Percentiles rank a stretch among this genome's conserved stretches.
These are phyloP conservation scores for Metschnikowia proteae DNA, from an alignment of 805 yeast genomes.

Conservation along the genomic window DNA sequence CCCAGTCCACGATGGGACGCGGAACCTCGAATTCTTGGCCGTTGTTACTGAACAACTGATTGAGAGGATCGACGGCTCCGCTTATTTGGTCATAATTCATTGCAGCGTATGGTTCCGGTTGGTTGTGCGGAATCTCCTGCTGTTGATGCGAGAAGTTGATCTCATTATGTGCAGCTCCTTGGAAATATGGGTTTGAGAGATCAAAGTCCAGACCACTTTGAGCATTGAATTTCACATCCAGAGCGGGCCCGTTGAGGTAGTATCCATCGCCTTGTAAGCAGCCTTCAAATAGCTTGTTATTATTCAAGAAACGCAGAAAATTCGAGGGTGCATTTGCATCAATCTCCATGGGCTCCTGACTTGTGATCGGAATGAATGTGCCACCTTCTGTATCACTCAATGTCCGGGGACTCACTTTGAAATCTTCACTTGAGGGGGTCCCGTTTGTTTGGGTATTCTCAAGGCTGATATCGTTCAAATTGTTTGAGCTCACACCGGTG, in stretches of 20 bases:
- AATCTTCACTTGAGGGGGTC: slow-evolving; percentile 1
- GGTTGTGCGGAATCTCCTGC: background rate
- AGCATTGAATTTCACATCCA: background rate
- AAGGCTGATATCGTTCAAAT: background rate
- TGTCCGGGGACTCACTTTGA: background rate
- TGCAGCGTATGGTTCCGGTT: background rate
- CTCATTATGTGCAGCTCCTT: background rate
- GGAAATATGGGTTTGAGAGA: slow-evolving; percentile 1
- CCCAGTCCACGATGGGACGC: slow-evolving; percentile 12
- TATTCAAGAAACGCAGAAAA: slow-evolving; percentile 4
- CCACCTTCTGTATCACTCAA: background rate
- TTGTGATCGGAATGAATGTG: background rate
- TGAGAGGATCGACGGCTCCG: slow-evolving; percentile 4
- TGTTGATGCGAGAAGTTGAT: background rate
- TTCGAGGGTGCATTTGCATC: slow-evolving; percentile 1
- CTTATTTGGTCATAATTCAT: background rate
- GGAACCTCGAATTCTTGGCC: slow-evolving; percentile 15
- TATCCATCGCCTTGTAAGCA: background rate
- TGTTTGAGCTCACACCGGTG: background rate
- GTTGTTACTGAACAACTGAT: slow-evolving; percentile 14
- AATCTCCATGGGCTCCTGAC: background rate
- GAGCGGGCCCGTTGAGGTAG: too few species aligned
- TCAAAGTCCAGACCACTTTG: too few species aligned
- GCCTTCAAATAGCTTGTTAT: background rate
- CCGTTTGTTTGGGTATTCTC: background rate